These are phyloP conservation scores for Ceratocystis albifundus DNA, from an alignment of 2,329 filamentous ascomycete genomes.

Conservation along the genomic window DNA sequence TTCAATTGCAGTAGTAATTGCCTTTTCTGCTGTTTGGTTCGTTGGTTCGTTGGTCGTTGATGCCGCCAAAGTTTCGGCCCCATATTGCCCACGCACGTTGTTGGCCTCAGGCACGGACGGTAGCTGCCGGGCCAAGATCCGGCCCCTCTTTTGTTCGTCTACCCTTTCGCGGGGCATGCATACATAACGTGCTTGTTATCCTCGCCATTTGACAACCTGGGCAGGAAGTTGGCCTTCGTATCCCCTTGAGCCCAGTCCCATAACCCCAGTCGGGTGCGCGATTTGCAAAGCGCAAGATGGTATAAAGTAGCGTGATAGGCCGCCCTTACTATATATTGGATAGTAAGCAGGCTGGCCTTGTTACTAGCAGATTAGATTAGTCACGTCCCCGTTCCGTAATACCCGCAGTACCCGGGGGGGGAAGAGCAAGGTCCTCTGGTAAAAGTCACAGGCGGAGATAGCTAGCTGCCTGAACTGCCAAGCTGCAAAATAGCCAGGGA, in stretches of 20 bases:
- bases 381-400: no score
- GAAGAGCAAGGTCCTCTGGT: no score
- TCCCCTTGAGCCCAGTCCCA: background rate
- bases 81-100: background rate
- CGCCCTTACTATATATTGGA: background rate
- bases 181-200: background rate
- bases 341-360: no score
- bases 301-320: no score
- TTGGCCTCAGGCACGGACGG: background rate
- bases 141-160: background rate
- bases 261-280: no score
- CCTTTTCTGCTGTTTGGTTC: background rate
- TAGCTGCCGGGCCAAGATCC: background rate
- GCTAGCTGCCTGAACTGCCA: background rate
- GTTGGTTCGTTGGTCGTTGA: background rate
- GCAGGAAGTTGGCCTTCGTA: background rate
- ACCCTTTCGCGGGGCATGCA: slow-evolving; percentile 3
- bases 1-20: background rate
- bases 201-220: background rate
- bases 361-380: no score
- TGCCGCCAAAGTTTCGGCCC: slow-evolving; percentile 5
- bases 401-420: no score
- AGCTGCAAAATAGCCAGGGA: background rate
- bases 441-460: no score
- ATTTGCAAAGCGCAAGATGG: no score